Percentiles rank a stretch among this genome's conserved stretches.
Evolutionary conservation across 495 filamentous ascomycete genomes (phyloP).

Genomic region (Cercophora newfieldiana): DNA sequence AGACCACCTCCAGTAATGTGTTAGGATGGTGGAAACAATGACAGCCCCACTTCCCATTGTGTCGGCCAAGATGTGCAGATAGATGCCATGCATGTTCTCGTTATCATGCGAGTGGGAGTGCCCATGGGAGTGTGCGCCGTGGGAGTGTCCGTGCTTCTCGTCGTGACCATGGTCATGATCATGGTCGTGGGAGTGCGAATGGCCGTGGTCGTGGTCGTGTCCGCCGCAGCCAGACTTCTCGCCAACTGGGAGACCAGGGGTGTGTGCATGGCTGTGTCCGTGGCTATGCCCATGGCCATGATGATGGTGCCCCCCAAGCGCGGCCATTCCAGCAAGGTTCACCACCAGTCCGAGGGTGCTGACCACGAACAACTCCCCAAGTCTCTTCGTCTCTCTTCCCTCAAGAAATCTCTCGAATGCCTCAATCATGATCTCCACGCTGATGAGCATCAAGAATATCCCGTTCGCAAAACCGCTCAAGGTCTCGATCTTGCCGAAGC

Average conservation of each 20-base stretch:
- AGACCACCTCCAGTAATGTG: conserved; percentile 81
- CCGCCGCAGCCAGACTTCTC: conserved; percentile 18
- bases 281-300: conserved; percentile 42
- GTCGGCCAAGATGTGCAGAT: conserved; percentile 92
- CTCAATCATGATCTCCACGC: conserved; percentile 94
- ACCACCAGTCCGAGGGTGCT: conserved; percentile 82
- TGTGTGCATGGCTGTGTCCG: conserved; percentile 37
- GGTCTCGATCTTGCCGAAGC: conserved; percentile 95
- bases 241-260: conserved; percentile 10
- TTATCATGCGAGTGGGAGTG: conserved; percentile 67
- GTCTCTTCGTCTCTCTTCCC: conserved; percentile 75
- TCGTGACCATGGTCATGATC: conserved; percentile 34
- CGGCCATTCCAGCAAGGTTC: conserved; percentile 87
- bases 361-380: conserved; percentile 84
- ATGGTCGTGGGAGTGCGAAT: conserved; percentile 30
- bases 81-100: conserved; percentile 99
- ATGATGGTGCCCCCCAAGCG: conserved; percentile 72
- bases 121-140: conserved; percentile 38
- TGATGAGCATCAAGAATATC: conserved; percentile 94
- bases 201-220: conserved; percentile 43
- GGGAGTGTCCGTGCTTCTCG: conserved; percentile 29
- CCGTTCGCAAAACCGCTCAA: conserved; percentile 96
- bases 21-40: conserved; percentile 85
- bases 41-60: conserved; percentile 93
- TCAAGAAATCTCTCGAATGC: conserved; percentile 83